Evolutionary conservation across 768 basidiomycete species (phyloP).

Genomic region (Phaffia tasmanica): DNA sequence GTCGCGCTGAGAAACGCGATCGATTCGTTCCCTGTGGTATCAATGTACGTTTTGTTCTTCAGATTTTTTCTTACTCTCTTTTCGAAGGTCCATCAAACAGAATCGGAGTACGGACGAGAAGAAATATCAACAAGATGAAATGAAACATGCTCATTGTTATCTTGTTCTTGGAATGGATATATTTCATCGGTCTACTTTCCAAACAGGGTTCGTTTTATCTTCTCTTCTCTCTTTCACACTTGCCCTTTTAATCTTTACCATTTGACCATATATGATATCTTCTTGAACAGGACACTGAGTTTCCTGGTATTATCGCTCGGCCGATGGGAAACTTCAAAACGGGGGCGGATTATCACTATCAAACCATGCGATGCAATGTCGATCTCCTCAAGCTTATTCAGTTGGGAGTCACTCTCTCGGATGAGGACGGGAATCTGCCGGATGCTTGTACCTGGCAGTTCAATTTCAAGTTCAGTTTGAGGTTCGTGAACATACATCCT

Average conservation of each 20-base stretch:
- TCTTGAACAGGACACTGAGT: constrained; percentile 77
- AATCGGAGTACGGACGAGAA: too few relatives aligned
- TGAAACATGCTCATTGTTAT: too few relatives aligned
- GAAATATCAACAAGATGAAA: too few relatives aligned
- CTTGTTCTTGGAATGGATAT: background rate
- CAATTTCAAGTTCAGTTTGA: constrained; percentile 86
- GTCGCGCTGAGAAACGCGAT: constrained; percentile 71
- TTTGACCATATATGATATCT: constrained; percentile 33
- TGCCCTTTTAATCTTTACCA: background rate
- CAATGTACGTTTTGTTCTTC: constrained; percentile 49
- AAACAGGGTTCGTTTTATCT: background rate
- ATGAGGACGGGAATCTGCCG: constrained; percentile 85
- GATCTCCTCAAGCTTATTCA: constrained; percentile 97
- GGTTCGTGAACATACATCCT: constrained; percentile 45
- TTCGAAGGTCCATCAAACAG: background rate
- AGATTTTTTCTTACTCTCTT: too few relatives aligned
- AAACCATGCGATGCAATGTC: constrained; percentile 99
- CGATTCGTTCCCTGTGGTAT: constrained; percentile 83
- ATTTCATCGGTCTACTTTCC: background rate
- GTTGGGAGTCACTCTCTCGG: constrained; percentile 85
- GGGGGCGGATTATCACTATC: constrained; percentile 96
- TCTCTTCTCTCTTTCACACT: background rate
- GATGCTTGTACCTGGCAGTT: constrained; percentile 97
- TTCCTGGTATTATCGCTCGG: constrained; percentile 93
- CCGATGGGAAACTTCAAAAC: constrained; percentile 95